phyloP scores from a whole-genome alignment of 768 basidiomycete genomes.

The Trametes punicea region DNA sequence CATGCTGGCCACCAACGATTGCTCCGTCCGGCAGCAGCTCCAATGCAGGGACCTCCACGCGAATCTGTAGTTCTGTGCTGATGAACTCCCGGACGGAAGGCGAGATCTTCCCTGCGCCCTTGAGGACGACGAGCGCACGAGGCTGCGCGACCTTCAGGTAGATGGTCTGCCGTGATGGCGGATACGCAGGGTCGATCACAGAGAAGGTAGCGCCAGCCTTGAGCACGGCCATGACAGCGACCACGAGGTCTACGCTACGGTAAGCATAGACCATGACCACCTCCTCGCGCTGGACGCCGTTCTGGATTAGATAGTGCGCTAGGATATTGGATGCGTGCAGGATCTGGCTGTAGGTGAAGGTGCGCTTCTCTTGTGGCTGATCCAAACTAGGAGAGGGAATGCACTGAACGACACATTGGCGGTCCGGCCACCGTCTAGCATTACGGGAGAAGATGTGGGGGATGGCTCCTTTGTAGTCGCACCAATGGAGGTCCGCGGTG shows the following conservation, averaged over 20 bases:
- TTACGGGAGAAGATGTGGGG: conserved; percentile 92
- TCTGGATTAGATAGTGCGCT: conserved; percentile 82
- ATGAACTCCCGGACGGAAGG: conserved; percentile 85
- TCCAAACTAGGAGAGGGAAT: conserved; percentile 40
- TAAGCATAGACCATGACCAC: conserved; percentile 98
- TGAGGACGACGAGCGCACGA: conserved; percentile 84
- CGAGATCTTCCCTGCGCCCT: conserved; percentile 81
- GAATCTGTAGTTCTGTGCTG: conserved; percentile 71
- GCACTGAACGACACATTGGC: conserved; percentile 87
- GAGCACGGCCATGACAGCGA: conserved; percentile 94
- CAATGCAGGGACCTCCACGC: conserved; percentile 88
- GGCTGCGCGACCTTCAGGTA: conserved; percentile 93
- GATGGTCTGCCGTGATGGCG: conserved; percentile 85
- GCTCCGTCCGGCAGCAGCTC: conserved; percentile 63
- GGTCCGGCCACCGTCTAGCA: conserved; percentile 73
- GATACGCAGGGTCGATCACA: conserved; percentile 98
- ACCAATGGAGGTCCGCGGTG: conserved; percentile 89
- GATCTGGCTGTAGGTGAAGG: conserved; percentile 78
- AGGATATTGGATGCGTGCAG: conserved; percentile 84
- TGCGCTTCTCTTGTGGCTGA: conserved; percentile 48
- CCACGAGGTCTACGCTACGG: conserved; percentile 92
- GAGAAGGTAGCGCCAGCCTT: conserved; percentile 97
- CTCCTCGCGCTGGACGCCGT: conserved; percentile 87
- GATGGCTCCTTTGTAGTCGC: conserved; percentile 95
- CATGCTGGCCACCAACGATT: conserved; percentile 58